Evolutionary conservation across 495 filamentous ascomycete genomes (phyloP).

Genomic region (Daldinia caldariorum): DNA sequence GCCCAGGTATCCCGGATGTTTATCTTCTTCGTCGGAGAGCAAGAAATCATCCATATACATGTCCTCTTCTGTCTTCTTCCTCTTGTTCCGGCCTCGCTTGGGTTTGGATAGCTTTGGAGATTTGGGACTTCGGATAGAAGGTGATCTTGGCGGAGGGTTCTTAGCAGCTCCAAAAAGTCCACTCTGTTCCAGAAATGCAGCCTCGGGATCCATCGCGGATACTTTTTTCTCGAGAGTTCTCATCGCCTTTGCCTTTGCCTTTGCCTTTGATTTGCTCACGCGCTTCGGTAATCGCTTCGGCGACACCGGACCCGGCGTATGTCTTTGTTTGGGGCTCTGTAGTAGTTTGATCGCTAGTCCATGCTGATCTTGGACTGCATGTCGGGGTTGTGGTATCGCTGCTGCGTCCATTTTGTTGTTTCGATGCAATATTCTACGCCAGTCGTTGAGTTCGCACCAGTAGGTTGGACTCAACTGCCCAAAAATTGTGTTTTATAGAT

Average conservation of each 20-base stretch:
- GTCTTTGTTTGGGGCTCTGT: not conserved
- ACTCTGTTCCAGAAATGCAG: conserved; percentile 21
- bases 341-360: not conserved
- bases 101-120: conserved; percentile 7
- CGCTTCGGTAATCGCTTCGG: not conserved
- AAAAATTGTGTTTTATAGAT: not conserved
- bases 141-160: not conserved
- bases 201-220: conserved; percentile 11
- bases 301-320: not conserved
- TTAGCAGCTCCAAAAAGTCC: conserved; percentile 13
- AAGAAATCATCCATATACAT: conserved; percentile 35
- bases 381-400: conserved; percentile 13
- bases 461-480: not conserved
- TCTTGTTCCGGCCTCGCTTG: conserved; percentile 19
- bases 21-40: not conserved
- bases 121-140: not conserved
- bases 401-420: conserved; percentile 4
- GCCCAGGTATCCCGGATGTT: not conserved
- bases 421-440: not conserved
- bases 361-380: conserved; percentile 13
- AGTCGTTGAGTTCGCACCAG: not conserved
- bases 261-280: not conserved
- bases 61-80: conserved; percentile 16
- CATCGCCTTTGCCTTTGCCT: conserved; percentile 8
- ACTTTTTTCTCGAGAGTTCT: conserved; percentile 26